These are phyloP conservation scores for Vairimorpha apis DNA, from an alignment of 371 early-diverging fungal genomes.

Conservation along the genomic window DNA sequence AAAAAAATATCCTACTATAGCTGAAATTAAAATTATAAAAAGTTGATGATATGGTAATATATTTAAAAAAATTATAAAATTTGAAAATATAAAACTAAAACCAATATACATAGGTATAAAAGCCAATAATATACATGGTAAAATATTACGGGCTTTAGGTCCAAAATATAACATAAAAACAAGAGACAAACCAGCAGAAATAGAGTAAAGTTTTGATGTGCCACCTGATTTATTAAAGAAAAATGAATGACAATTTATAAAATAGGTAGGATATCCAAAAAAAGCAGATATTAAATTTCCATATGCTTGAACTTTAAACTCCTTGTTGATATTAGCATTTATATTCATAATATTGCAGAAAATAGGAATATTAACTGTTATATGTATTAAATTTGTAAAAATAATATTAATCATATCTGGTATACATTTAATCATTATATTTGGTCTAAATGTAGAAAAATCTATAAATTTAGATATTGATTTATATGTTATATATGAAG, in stretches of 20 bases:
- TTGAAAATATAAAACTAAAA: background rate
- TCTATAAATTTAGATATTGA: background rate
- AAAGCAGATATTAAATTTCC: conserved; percentile 24
- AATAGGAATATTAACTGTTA: conserved; percentile 40
- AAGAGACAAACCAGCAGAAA: background rate
- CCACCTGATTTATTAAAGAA: conserved; percentile 41
- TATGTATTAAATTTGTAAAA: conserved; percentile 42
- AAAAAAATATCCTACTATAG: background rate
- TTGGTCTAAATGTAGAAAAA: background rate
- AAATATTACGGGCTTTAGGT: conserved; percentile 3
- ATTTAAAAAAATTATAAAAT: background rate
- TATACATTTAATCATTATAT: conserved; percentile 6
- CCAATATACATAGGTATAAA: conserved; percentile 37
- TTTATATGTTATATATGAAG: too few species aligned
- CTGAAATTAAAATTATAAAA: background rate
- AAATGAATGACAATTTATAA: conserved; percentile 43
- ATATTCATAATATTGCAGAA: conserved; percentile 23
- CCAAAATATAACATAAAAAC: background rate
- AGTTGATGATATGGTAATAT: background rate
- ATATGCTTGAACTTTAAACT: conserved; percentile 28
- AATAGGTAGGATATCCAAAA: conserved; percentile 45
- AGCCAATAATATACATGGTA: conserved; percentile 27
- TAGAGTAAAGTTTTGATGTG: conserved; percentile 1
- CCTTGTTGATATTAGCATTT: conserved; percentile 17
- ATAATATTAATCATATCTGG: conserved; percentile 23